These are phyloP conservation scores for Entamoeba invadens DNA, from an alignment of 208 protist species.

Conservation along the genomic window DNA sequence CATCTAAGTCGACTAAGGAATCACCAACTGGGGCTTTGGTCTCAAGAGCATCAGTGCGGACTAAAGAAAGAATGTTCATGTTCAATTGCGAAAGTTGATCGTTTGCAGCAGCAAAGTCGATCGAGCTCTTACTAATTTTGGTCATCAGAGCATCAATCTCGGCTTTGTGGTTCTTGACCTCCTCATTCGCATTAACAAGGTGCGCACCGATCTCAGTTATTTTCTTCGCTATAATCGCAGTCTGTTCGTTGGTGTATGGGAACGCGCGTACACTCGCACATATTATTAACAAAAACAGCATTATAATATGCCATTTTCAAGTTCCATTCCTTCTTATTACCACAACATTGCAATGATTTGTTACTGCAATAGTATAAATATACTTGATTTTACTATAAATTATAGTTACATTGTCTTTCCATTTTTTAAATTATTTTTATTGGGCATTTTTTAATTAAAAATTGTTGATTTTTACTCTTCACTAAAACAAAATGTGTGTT, in stretches of 20 bases:
- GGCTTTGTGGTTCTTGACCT: neutral
- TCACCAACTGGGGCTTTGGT: neutral
- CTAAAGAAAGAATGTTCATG: neutral
- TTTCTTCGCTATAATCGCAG: neutral
- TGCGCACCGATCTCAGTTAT: neutral
- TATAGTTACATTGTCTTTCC: too few species aligned
- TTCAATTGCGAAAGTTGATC: neutral
- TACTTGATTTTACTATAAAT: too few species aligned
- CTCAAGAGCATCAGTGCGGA: neutral
- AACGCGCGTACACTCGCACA: neutral
- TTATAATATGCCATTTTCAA: neutral
- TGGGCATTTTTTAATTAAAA: too few species aligned
- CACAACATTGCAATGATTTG: too few species aligned
- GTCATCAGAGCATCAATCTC: neutral
- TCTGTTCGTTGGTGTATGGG: neutral
- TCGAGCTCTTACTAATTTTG: neutral
- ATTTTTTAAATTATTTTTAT: too few species aligned
- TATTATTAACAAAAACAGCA: neutral
- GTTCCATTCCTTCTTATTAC: too few species aligned
- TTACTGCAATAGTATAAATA: too few species aligned
- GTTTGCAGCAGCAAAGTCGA: neutral
- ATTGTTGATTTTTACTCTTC: too few species aligned
- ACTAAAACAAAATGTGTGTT: too few species aligned
- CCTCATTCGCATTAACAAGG: neutral
- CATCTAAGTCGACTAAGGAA: neutral